phyloP scores from a whole-genome alignment of 2,329 filamentous ascomycete genomes.

The Calonectria crousiana region DNA sequence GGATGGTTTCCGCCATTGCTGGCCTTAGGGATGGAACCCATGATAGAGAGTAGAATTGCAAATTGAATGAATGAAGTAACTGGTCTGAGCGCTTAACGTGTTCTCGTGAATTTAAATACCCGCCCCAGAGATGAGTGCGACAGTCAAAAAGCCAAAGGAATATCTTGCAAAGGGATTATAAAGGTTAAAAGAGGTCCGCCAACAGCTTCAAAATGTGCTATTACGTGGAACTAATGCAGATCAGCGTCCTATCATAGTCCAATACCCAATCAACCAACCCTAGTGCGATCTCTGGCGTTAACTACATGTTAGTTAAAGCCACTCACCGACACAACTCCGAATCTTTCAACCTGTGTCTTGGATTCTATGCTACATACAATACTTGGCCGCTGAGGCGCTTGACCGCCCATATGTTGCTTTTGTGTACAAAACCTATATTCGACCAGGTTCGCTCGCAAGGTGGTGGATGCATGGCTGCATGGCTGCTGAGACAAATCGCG shows the following conservation, averaged over 20 bases:
- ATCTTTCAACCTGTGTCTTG: neutral
- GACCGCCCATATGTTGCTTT: neutral
- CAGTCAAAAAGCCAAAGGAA: neutral
- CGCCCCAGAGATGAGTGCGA: neutral
- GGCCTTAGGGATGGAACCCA: neutral
- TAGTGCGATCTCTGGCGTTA: neutral
- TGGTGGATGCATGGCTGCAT: neutral
- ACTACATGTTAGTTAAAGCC: neutral
- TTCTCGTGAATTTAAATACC: neutral
- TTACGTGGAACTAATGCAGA: neutral
- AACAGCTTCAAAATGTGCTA: neutral
- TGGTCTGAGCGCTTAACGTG: neutral
- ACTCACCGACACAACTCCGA: neutral
- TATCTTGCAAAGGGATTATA: neutral
- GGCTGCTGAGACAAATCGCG: neutral
- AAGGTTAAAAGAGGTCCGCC: neutral
- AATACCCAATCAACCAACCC: neutral
- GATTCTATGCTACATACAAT: neutral
- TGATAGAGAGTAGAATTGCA: neutral
- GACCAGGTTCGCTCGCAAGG: neutral
- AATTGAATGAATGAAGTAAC: neutral
- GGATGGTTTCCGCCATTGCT: neutral
- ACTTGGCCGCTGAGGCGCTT: neutral
- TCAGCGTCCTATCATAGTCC: neutral
- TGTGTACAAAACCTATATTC: neutral